A percentile compares a stretch with the other conserved stretches of the same genome.
phyloP scores from a whole-genome alignment of 176 grass and related monocot genomes.

The Triticum aestivum region IWGSC_CS_RefSeq_v2.1 NC_057799.1:583140028-583140527 shows the following conservation, averaged over 20 bases:
- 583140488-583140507: conserved; percentile 53
- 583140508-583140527: neutral
- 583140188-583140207: neutral
- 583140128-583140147: neutral
- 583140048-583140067: neutral
- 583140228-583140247: conserved; percentile 22
- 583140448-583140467: conserved; percentile 68
- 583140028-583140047: neutral
- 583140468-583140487: conserved; percentile 92
- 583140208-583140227: neutral
- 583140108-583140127: neutral
- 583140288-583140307: conserved; percentile 50
- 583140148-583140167: conserved; percentile 35
- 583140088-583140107: conserved; percentile 26
- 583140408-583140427: conserved; percentile 64
- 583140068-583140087: conserved; percentile 35
- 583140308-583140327: conserved; percentile 16
- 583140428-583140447: conserved; percentile 55
- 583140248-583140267: conserved; percentile 35
- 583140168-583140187: neutral
- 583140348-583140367: conserved; percentile 59
- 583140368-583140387: conserved; percentile 36
- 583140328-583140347: neutral
- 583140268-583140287: conserved; percentile 11
- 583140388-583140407: conserved; percentile 41